Percentiles rank a stretch among this genome's conserved stretches.
Conservation (phyloP, 495 filamentous ascomycete genomes). For the Astrothelium macrocarpum region DNA sequence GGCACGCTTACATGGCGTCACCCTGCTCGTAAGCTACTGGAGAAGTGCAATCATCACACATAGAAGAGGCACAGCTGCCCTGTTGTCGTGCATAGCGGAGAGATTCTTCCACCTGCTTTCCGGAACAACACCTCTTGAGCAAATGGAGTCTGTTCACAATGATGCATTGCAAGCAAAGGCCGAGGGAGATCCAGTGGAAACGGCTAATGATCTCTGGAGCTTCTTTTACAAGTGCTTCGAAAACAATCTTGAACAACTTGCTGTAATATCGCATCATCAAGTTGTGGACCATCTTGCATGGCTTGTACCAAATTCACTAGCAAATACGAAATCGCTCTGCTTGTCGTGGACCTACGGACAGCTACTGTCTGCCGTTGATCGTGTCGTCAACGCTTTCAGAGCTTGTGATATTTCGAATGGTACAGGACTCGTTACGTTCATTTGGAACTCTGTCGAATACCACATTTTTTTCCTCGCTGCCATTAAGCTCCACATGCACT, state of each 20-base stretch:
- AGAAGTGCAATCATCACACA: too few relatives aligned
- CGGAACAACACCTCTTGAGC: not conserved
- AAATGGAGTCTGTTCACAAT: not conserved
- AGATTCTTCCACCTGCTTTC: not conserved
- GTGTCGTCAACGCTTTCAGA: not conserved
- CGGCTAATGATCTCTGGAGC: not conserved
- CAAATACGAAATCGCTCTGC: not conserved
- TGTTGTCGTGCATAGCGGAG: not conserved
- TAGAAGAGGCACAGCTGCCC: too few relatives aligned
- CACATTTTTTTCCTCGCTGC: not conserved
- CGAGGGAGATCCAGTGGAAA: not conserved
- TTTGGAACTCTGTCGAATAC: constrained; percentile 3
- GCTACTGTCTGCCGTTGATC: not conserved
- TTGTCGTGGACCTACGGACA: not conserved
- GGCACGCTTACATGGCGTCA: not conserved
- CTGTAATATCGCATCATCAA: constrained; percentile 1
- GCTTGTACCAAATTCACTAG: not conserved
- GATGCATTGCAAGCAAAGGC: not conserved
- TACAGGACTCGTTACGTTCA: not conserved
- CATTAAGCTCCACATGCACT: not conserved
- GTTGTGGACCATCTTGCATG: not conserved
- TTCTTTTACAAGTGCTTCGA: not conserved
- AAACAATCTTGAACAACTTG: not conserved
- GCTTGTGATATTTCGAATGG: not conserved
- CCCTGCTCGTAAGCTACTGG: too few relatives aligned